Percentiles rank a stretch among this genome's conserved stretches.
phyloP scores from a whole-genome alignment of 2,329 filamentous ascomycete species.

The Chaetothyriales sp. region DNA sequence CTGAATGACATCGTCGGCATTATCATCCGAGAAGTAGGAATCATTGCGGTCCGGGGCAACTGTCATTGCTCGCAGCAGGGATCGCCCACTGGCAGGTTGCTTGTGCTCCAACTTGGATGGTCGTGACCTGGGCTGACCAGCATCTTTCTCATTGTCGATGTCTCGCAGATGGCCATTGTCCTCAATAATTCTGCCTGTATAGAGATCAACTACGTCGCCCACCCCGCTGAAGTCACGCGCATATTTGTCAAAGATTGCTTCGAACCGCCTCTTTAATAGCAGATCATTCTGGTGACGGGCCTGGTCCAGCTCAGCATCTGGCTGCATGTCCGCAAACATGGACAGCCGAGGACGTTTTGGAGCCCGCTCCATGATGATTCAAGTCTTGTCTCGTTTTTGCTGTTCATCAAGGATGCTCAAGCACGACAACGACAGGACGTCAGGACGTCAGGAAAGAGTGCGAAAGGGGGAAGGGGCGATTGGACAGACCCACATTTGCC shows the following conservation, averaged over 20 bases:
- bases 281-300: conserved; percentile 52
- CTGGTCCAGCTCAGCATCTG: conserved; percentile 13
- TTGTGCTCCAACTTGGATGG: neutral
- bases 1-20: conserved; percentile 11
- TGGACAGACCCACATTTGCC: neutral
- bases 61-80: conserved; percentile 15
- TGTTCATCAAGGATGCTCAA: too few relatives aligned
- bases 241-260: conserved; percentile 81
- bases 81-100: conserved; percentile 5
- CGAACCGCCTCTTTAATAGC: conserved; percentile 68
- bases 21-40: conserved; percentile 4
- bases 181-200: conserved; percentile 67
- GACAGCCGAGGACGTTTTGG: conserved; percentile 46
- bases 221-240: conserved; percentile 65
- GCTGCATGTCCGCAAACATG: conserved; percentile 8
- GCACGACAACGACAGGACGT: too few relatives aligned
- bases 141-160: neutral
- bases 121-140: neutral
- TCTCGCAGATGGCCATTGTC: conserved; percentile 68
- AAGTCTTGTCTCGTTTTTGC: too few relatives aligned
- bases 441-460: too few relatives aligned
- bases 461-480: too few relatives aligned
- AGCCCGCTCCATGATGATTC: conserved; percentile 13
- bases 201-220: conserved; percentile 78
- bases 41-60: conserved; percentile 5